Evolutionary conservation across 2,329 filamentous ascomycete species (phyloP).

Genomic region (Capronia coronata): DNA sequence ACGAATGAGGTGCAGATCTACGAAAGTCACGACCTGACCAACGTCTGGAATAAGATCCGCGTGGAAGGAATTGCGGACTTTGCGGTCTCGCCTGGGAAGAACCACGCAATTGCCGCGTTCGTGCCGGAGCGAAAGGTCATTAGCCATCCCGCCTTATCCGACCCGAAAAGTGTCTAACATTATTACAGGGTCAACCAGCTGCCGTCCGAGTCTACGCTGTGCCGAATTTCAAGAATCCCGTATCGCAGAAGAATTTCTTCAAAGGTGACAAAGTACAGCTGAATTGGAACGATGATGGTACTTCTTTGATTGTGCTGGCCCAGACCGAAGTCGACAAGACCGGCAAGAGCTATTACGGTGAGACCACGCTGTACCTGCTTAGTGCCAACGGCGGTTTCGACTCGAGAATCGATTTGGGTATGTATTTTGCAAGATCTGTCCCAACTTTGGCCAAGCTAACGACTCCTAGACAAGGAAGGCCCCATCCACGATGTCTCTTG

Average conservation of each 20-base stretch:
- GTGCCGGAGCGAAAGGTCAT: conserved; percentile 89
- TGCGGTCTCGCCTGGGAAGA: conserved; percentile 80
- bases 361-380: conserved; percentile 92
- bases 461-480: conserved; percentile 93
- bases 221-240: conserved; percentile 71
- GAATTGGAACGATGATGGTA: conserved; percentile 94
- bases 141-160: no score
- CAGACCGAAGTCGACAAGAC: conserved; percentile 98
- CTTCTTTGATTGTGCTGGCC: conserved; percentile 84
- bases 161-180: no score
- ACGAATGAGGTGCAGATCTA: conserved; percentile 99
- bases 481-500: conserved; percentile 98
- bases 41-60: conserved; percentile 90
- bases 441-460: conserved; percentile 10
- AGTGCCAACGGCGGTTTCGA: conserved; percentile 89
- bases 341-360: conserved; percentile 98
- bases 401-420: conserved; percentile 72
- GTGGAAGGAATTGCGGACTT: conserved; percentile 88
- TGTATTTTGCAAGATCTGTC: conserved; percentile 22
- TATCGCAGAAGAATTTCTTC: conserved; percentile 98
- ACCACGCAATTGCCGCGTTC: conserved; percentile 89
- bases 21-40: conserved; percentile 74
- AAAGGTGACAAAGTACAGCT: conserved; percentile 98
- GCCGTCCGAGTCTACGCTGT: conserved; percentile 92
- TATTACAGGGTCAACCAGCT: conserved; percentile 75